phyloP scores from a whole-genome alignment of 2,329 filamentous ascomycete species.

The Colletotrichum cordylinicola region DNA sequence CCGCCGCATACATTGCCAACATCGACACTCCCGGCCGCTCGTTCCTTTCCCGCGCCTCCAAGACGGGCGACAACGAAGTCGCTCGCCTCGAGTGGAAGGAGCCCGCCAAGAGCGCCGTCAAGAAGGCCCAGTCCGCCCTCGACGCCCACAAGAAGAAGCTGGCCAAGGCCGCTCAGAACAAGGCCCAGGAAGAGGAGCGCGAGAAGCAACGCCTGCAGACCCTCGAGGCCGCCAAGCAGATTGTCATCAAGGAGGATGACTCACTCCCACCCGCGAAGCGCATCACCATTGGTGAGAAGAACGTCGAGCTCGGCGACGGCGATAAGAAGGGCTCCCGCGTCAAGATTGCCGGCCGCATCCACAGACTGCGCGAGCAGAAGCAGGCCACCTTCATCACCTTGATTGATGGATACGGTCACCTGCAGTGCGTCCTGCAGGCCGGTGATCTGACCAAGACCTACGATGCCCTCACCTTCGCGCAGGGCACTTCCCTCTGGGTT shows the following conservation, averaged over 20 bases:
- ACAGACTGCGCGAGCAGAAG: conserved; percentile 82
- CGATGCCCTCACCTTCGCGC: conserved; percentile 83
- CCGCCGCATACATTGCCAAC: conserved; percentile 78
- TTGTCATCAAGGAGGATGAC: conserved; percentile 71
- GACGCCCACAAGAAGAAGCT: conserved; percentile 86
- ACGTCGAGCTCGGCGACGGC: conserved; percentile 64
- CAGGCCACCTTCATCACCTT: conserved; percentile 87
- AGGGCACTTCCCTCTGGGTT: conserved; percentile 86
- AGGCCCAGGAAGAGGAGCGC: conserved; percentile 71
- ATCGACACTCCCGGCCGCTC: conserved; percentile 60
- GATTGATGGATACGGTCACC: conserved; percentile 80
- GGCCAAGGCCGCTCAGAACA: conserved; percentile 76
- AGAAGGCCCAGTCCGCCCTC: conserved; percentile 80
- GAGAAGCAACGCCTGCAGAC: conserved; percentile 67
- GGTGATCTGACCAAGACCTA: conserved; percentile 90
- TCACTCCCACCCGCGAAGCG: conserved; percentile 76
- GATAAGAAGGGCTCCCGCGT: conserved; percentile 73
- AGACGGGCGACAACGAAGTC: conserved; percentile 69
- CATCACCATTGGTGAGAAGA: conserved; percentile 78
- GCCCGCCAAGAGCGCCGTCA: conserved; percentile 81
- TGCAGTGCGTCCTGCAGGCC: conserved; percentile 81
- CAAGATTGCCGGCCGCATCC: conserved; percentile 81
- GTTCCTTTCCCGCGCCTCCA: conserved; percentile 74
- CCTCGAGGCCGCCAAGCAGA: conserved; percentile 79
- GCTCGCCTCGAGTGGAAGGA: conserved; percentile 78